Evolutionary conservation across 441 rosid genomes (phyloP).

Genomic region (Arabidopsis lyrata): DNA sequence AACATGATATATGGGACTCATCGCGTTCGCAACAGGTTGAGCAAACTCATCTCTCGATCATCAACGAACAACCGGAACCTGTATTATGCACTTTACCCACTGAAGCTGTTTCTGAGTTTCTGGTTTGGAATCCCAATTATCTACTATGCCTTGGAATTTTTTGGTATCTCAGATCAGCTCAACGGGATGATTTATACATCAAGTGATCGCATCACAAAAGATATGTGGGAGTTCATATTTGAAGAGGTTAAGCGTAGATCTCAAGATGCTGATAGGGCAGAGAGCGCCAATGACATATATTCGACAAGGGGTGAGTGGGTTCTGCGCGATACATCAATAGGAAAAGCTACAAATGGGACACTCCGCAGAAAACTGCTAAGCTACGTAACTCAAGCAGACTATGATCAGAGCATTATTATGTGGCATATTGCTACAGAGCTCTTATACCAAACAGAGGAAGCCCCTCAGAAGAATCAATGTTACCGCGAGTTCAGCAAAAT

Average conservation of each 20-base stretch:
- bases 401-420: constrained; percentile 2
- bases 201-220: neutral
- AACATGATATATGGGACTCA: neutral
- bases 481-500: neutral
- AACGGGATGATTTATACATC: neutral
- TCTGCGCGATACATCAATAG: neutral
- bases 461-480: neutral
- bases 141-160: neutral
- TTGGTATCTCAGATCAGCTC: neutral
- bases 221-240: neutral
- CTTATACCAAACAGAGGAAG: neutral
- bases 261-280: neutral
- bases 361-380: neutral
- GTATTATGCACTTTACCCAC: neutral
- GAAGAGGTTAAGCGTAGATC: neutral
- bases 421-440: neutral
- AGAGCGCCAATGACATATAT: neutral
- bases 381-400: neutral
- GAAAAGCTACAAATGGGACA: neutral
- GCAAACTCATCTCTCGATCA: neutral
- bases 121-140: neutral
- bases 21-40: neutral
- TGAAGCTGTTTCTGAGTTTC: neutral
- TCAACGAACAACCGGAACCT: neutral
- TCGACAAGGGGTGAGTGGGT: neutral